Evolutionary conservation across 768 basidiomycete species (phyloP), one percentile per base, ranked within the genome.

Genomic region (Xerocomus brunneocitrinus): DNA sequence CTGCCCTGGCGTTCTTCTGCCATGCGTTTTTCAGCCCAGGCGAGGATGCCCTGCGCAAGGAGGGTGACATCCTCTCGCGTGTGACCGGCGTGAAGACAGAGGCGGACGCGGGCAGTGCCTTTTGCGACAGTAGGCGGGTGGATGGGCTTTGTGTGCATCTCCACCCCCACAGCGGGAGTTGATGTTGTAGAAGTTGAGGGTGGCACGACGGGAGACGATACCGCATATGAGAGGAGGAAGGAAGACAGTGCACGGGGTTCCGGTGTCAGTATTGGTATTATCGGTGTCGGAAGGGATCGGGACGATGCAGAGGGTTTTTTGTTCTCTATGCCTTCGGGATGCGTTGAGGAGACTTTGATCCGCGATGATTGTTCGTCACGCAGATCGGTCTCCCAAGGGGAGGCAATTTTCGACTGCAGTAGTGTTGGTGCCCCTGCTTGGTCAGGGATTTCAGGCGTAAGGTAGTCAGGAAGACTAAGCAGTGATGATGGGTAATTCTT

Each of bases 51-150:
- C 2, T 65, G 52, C 0, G 81, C 76, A 19, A 97, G 70, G 13
- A 69, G 64, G 36, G 82, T 78, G 4, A 95, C 76, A 28, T 95
- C 85, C 36, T 71, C 75, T 3, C 61, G 53, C 13, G 83, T 81
- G 62, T 95, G 91, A 2, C 78, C 83, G 0, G 92, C 83, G 62
- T 94, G 89, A 27, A 98, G 62, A 67, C 95, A 98, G n/a, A 98
- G 80, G 3, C 95, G 71, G 2, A 98, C 85, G 16, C 94, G 80
- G 55, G 94, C 88, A 54, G 79, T 80, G 8, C 91, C 93, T 49
- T 84, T 85, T 0, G 94, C 91, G 0, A 97, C 94, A 0, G 94
- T 97, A 0, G 95, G 95, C 75, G 85, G 87, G 9, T 81, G 84
- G 39, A 93, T 91, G 4, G 89, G 83, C 3, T 85, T 82, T 0